phyloP scores from a whole-genome alignment of 441 rosid genomes.

The Codiaeum variegatum region DNA sequence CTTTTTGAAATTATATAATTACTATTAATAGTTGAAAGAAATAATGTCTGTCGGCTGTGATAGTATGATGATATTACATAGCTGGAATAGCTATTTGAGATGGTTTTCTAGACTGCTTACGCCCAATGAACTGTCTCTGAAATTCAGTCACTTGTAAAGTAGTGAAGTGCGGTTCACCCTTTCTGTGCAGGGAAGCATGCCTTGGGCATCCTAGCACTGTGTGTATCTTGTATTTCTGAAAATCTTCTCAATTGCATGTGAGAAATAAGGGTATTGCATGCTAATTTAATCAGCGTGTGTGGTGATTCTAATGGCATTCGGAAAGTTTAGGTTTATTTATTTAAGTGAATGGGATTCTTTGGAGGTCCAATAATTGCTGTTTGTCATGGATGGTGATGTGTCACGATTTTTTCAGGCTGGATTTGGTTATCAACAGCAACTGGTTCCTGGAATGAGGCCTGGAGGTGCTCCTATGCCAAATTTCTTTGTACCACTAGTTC shows the following conservation, averaged over 20 bases:
- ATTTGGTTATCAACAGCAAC: constrained; percentile 75
- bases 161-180: too few relatives aligned
- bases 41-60: not conserved
- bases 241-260: not conserved
- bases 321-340: not conserved
- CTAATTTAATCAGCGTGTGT: too few relatives aligned
- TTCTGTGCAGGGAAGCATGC: not conserved
- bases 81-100: not conserved
- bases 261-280: not conserved
- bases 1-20: not conserved
- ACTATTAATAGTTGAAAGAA: not conserved
- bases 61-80: not conserved
- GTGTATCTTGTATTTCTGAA: not conserved
- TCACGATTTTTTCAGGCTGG: constrained; percentile 38
- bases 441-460: constrained; percentile 80
- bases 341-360: not conserved
- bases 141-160: not conserved
- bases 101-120: not conserved
- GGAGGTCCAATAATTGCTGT: not conserved
- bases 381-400: not conserved
- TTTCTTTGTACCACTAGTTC: constrained; percentile 63
- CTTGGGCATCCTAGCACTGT: not conserved
- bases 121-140: not conserved
- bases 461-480: constrained; percentile 68
- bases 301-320: not conserved